Conservation (phyloP, 2,329 filamentous ascomycete species). For the Xylaria sp. region DNA sequence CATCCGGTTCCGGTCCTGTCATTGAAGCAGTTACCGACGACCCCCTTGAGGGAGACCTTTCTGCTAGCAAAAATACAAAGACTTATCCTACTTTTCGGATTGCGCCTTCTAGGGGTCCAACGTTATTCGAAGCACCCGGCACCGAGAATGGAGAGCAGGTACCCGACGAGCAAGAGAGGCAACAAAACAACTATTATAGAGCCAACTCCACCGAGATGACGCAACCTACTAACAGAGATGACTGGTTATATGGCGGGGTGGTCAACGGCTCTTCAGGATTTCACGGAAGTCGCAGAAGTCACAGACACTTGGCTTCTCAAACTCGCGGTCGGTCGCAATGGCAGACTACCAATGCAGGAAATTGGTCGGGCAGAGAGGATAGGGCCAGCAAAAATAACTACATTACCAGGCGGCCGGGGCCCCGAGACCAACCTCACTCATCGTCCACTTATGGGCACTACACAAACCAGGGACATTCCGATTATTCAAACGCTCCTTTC, state of each 20-base stretch:
- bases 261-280: background rate
- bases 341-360: background rate
- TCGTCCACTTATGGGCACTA: background rate
- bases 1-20: background rate
- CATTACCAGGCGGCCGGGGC: background rate
- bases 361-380: background rate
- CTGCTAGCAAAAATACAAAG: background rate
- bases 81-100: background rate
- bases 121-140: no score
- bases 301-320: background rate
- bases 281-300: background rate
- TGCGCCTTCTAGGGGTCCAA: background rate
- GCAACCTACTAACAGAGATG: background rate
- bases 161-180: background rate
- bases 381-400: background rate
- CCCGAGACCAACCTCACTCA: background rate
- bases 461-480: background rate
- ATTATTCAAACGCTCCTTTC: background rate
- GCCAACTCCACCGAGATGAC: background rate
- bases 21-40: background rate
- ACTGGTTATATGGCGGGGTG: background rate
- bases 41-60: background rate
- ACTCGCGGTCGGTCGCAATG: background rate
- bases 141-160: background rate
- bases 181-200: background rate